phyloP scores from a whole-genome alignment of 352 stramenopile species.

The Globisporangium alternatum region DNA sequence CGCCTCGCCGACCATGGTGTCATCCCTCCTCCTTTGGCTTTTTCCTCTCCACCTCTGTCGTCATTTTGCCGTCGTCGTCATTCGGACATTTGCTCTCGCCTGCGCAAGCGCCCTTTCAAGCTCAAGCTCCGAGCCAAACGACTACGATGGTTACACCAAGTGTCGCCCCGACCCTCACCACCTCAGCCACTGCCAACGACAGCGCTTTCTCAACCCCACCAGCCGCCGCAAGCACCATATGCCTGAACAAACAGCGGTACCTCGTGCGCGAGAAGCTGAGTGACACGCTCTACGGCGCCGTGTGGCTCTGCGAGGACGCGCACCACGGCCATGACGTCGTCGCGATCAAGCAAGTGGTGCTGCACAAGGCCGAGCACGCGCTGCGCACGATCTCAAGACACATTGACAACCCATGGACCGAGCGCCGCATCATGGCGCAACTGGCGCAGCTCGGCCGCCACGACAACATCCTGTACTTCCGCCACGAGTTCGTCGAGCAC shows the following conservation, averaged over 20 bases:
- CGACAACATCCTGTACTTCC: conserved; percentile 41
- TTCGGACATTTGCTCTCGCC: too few relatives aligned
- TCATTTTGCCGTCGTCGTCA: too few relatives aligned
- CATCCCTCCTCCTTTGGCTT: too few relatives aligned
- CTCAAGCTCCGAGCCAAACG: too few relatives aligned
- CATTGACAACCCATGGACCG: conserved; percentile 41
- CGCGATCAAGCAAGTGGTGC: conserved; percentile 38
- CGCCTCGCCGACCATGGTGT: too few relatives aligned
- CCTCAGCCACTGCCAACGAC: too few relatives aligned
- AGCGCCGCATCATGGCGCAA: conserved; percentile 23
- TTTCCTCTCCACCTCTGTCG: too few relatives aligned
- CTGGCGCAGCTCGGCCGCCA: conserved; percentile 29
- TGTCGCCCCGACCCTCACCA: too few relatives aligned
- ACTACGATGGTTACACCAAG: too few relatives aligned
- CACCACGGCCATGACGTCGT: conserved; percentile 23
- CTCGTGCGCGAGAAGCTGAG: conserved; percentile 17
- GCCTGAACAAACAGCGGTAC: conserved; percentile 9
- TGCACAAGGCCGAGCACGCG: conserved; percentile 21
- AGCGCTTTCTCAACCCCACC: not conserved
- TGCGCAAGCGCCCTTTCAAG: too few relatives aligned
- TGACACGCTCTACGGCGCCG: conserved; percentile 34
- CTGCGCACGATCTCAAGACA: conserved; percentile 14
- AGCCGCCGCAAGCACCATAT: not conserved
- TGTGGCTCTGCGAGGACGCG: conserved; percentile 37
- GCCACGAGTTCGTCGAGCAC: conserved; percentile 38